A percentile compares a stretch with the other conserved stretches of the same genome.
phyloP scores from a whole-genome alignment of 805 yeast genomes.

The Teunomyces aglyptinius region DNA sequence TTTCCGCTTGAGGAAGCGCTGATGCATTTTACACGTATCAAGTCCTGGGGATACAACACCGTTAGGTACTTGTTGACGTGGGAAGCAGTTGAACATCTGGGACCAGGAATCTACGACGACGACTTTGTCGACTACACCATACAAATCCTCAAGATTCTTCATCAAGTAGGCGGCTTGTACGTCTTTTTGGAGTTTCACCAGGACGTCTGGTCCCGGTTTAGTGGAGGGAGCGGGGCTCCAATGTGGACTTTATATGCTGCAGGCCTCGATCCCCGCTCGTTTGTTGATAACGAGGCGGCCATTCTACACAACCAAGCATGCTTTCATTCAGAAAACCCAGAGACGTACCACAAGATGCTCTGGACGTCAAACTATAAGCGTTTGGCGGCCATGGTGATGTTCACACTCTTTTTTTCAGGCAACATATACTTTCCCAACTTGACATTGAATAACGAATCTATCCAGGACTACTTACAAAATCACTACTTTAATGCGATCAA shows the following conservation, averaged over 20 bases:
- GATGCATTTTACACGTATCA: constrained; percentile 65
- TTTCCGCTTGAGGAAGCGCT: constrained; percentile 73
- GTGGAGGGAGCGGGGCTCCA: constrained; percentile 94
- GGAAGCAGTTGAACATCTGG: constrained; percentile 90
- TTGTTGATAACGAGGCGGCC: constrained; percentile 75
- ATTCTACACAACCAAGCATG: constrained; percentile 58
- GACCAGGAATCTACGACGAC: constrained; percentile 80
- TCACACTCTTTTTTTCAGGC: constrained; percentile 83
- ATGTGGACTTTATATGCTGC: constrained; percentile 90
- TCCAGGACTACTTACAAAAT: constrained; percentile 72
- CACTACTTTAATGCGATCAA: constrained; percentile 57
- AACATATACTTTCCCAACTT: constrained; percentile 73
- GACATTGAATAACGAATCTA: constrained; percentile 64
- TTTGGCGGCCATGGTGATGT: constrained; percentile 76
- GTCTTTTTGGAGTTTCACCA: constrained; percentile 89
- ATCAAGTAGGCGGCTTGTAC: constrained; percentile 67
- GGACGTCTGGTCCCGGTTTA: constrained; percentile 87
- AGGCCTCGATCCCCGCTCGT: constrained; percentile 77
- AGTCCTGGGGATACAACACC: constrained; percentile 78
- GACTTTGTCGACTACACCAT: constrained; percentile 72
- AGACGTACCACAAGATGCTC: constrained; percentile 76
- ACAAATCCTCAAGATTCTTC: constrained; percentile 55
- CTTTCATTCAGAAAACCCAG: constrained; percentile 35
- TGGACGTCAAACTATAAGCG: constrained; percentile 89
- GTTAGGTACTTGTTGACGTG: constrained; percentile 78